Conservation (phyloP, 2,329 filamentous ascomycete species). For the Aspergillus arachidicola region DNA sequence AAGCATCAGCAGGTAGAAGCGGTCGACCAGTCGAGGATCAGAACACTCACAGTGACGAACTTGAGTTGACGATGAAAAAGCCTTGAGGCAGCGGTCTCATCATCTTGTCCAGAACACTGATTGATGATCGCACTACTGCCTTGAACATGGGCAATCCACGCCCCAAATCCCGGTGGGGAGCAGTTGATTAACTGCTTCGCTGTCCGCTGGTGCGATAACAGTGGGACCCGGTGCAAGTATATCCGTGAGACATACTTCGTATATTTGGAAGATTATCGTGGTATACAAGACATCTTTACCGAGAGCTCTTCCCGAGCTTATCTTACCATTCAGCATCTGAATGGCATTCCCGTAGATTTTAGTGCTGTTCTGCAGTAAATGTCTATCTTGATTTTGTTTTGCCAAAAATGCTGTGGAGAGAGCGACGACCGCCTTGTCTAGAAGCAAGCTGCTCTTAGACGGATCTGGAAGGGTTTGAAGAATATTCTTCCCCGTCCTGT, state of each 20-base stretch:
- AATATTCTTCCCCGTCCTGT: constrained; percentile 8
- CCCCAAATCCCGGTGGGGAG: constrained; percentile 23
- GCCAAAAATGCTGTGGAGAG: constrained; percentile 21
- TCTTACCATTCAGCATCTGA: constrained; percentile 17
- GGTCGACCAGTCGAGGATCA: background rate
- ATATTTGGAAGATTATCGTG: constrained; percentile 25
- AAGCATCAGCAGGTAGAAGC: constrained; percentile 7
- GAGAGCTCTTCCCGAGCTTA: constrained; percentile 15
- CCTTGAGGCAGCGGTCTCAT: constrained; percentile 15
- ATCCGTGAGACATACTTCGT: constrained; percentile 20
- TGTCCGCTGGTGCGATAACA: constrained; percentile 3
- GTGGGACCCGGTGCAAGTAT: background rate
- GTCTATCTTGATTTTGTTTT: constrained; percentile 19
- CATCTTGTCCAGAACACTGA: constrained; percentile 10
- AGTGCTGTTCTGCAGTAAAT: constrained; percentile 21
- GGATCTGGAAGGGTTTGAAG: constrained; percentile 19
- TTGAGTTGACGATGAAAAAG: constrained; percentile 24
- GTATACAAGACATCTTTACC: constrained; percentile 23
- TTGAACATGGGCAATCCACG: constrained; percentile 27
- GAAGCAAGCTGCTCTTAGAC: constrained; percentile 13
- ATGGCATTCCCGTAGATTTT: constrained; percentile 23
- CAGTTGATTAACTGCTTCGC: constrained; percentile 21
- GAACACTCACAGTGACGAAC: constrained; percentile 22
- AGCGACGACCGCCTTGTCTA: constrained; percentile 20
- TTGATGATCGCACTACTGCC: constrained; percentile 22